Conservation (phyloP, 352 stramenopile genomes). For the Phytophthora syringae region DNA sequence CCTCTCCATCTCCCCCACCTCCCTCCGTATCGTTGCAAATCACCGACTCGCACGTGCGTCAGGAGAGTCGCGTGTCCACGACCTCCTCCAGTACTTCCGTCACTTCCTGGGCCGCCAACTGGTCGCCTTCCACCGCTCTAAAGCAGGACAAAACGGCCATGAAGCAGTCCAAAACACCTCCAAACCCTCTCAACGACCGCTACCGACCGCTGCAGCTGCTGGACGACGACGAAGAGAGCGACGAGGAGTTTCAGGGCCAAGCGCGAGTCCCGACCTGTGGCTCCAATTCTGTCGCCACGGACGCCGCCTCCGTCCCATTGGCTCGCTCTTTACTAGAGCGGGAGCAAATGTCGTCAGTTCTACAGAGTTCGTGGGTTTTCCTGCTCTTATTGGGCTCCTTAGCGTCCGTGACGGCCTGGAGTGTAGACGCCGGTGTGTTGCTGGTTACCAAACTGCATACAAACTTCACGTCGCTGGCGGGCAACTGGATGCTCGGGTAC, state of each 20-base stretch:
- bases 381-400: constrained; percentile 65
- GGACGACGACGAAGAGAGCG: constrained; percentile 28
- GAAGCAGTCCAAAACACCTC: constrained; percentile 14
- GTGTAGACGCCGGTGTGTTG: constrained; percentile 66
- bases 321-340: constrained; percentile 46
- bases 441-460: constrained; percentile 45
- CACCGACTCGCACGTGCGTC: background rate
- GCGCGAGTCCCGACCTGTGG: constrained; percentile 12
- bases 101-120: constrained; percentile 22
- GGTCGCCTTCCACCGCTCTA: constrained; percentile 28
- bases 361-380: constrained; percentile 82
- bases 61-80: constrained; percentile 6
- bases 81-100: background rate
- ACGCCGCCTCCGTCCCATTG: constrained; percentile 38
- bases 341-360: constrained; percentile 63
- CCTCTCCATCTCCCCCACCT: constrained; percentile 2
- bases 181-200: constrained; percentile 15
- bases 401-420: constrained; percentile 68
- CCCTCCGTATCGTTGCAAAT: constrained; percentile 18
- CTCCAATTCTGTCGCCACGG: constrained; percentile 12
- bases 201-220: constrained; percentile 41
- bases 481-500: constrained; percentile 60
- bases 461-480: constrained; percentile 52
- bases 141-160: constrained; percentile 21
- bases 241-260: constrained; percentile 37